These are phyloP conservation scores for Ganoderma boninense DNA, from an alignment of 1,284 basidiomycete genomes.

Conservation along the genomic window DNA sequence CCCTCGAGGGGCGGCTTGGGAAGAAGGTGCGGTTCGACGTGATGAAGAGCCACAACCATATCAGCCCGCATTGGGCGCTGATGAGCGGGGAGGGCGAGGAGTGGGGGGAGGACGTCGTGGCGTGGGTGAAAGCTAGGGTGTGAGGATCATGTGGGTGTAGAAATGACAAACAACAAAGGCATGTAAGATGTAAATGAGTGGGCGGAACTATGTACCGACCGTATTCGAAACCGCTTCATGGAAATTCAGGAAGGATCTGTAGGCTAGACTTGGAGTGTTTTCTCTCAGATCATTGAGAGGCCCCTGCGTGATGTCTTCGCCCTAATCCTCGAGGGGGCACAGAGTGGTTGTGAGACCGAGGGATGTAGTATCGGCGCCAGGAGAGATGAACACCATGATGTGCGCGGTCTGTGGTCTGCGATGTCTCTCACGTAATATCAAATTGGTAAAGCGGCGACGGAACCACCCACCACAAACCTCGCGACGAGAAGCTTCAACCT, in stretches of 20 bases:
- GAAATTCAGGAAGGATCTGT: background rate
- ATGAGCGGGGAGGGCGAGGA: conserved; percentile 64
- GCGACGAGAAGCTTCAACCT: background rate
- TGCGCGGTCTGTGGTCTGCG: background rate
- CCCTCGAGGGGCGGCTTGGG: conserved; percentile 43
- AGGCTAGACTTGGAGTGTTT: too few species aligned
- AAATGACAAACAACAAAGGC: background rate
- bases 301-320: too few species aligned
- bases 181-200: background rate
- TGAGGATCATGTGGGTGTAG: background rate
- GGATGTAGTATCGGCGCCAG: too few species aligned
- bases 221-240: background rate
- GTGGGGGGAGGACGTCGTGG: conserved; percentile 61
- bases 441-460: background rate
- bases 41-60: conserved; percentile 67
- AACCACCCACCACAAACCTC: background rate
- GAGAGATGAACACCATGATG: background rate
- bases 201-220: background rate
- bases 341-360: too few species aligned
- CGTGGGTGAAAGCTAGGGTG: conserved; percentile 45
- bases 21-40: conserved; percentile 44
- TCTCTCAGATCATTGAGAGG: too few species aligned
- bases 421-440: background rate
- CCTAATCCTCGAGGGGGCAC: too few species aligned
- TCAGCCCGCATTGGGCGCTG: conserved; percentile 61